Base-by-base conservation (phyloP, 805 yeast genomes). In the Myxozyma monticola region DNA sequence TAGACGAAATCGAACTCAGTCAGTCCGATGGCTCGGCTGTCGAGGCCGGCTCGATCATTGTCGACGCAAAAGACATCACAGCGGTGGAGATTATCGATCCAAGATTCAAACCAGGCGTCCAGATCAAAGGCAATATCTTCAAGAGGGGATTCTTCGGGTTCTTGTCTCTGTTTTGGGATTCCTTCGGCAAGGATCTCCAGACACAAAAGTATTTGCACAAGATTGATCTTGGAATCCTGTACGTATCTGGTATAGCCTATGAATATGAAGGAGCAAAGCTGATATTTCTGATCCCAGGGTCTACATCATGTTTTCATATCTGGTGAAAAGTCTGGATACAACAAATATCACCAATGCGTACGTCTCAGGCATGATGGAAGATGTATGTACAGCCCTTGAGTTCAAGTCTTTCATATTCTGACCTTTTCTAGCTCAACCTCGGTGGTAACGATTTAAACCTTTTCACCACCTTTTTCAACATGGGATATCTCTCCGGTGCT, bases 331-430 rank as follows among this genome's bases (percentile, higher is more conserved):
- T 2, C n/a, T 31, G 10, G 36, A 31, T n/a, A n/a, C 17, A n/a
- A 42, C 20, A 7, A 21, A 29, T n/a, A 68, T 79, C 49, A 75
- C 75, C 53, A 80, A 82, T 60, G 88, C 88, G 0, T 84, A 82
- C 61, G 81, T 81, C 34, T 76, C 83, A 9, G 84, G 85, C 24
- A 73, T 83, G 78, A 67, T 75, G 75, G 59, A 70, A 42, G 84
- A 84, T 40, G 66, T 83, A 44, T 38, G 54, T 25, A 74, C 82
- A 4, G 17, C 21, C 20, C 1, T 4, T 26, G 15, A n/a, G 14
- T 12, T 3, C 7, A 35, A 2, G 46, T 38, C 5, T 25, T 31
- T 30, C 20, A 2, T 22, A 9, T 26, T 10, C 18, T 17, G 42
- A n/a, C 21, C 10, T n/a, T n/a, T 7, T 67, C 79, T 48, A 73